Base-by-base conservation (phyloP, 495 filamentous ascomycete genomes). In the Hyaloscypha hepaticicola region DNA sequence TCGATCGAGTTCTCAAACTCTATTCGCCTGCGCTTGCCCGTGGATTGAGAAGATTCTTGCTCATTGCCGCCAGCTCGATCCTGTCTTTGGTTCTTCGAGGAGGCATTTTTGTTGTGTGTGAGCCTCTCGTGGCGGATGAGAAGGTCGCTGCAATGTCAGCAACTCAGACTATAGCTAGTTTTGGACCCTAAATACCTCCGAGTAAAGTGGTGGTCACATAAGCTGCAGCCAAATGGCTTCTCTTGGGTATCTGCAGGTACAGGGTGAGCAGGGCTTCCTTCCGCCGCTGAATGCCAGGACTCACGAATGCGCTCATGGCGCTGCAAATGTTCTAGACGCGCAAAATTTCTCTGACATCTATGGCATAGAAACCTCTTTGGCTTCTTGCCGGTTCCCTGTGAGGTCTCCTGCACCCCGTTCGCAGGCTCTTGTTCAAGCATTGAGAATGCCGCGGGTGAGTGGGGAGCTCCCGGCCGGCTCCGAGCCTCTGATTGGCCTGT, bases 271-370 rank as follows among this genome's bases (percentile, higher is more conserved):
- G 83, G 16, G 22, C 84, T 72, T 83, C 78, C 69, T 82, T 82
- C 71, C 81, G 84, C 76, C 85, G 80, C 51, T 29, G 6, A 28
- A 25, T 14, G 26, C 16, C 52, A 22, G 34, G 62, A 67, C 64
- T 76, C 76, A 83, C 80, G 82, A 69, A 81, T 84, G 71, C 83
- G 76, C 72, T 85, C 83, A 66, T 85, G 83, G 62, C 83, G 79
- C 72, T 84, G 82, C 52, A 84, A 79, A 70, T 85, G 83, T 69
- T 85, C 83, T 66, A 83, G 79, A 69, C 82, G 29, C 6, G 57
- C 29, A 28, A 60, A 60, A 9, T 27, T 24, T 27, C 50, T 53
- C 50, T 53, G 22, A 25, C 50, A 53, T 19, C 50, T 19, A 24
- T 25, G 25, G 19, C 50, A 53, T 8, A 25, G 50, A 26, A 53